A percentile compares a stretch with the other conserved stretches of the same genome.
Evolutionary conservation across 495 filamentous ascomycete genomes (phyloP).

Genomic region (Pseudotulostoma volvatum): DNA sequence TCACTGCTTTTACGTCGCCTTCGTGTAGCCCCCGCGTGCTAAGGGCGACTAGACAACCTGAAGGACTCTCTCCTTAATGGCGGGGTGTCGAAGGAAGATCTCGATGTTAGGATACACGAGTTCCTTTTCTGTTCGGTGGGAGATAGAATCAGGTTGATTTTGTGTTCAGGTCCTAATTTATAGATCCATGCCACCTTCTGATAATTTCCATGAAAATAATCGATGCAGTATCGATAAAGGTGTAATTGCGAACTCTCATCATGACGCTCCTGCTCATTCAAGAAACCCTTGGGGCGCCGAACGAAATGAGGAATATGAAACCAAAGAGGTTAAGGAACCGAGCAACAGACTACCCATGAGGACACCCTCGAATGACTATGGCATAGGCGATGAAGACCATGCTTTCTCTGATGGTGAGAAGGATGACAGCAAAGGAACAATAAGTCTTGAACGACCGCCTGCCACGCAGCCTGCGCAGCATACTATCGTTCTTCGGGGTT

Average conservation of each 20-base stretch:
- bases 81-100: conserved; percentile 42
- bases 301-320: neutral
- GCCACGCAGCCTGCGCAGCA: conserved; percentile 28
- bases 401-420: conserved; percentile 23
- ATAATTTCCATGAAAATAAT: conserved; percentile 9
- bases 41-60: conserved; percentile 35
- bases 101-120: conserved; percentile 34
- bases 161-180: conserved; percentile 34
- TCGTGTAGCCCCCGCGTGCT: conserved; percentile 2
- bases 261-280: neutral
- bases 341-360: neutral
- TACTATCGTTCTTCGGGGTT: conserved; percentile 45
- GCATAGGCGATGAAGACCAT: conserved; percentile 4
- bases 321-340: neutral
- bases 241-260: conserved; percentile 14
- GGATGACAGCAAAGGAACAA: conserved; percentile 20
- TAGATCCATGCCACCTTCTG: conserved; percentile 17
- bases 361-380: conserved; percentile 2
- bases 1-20: conserved; percentile 3
- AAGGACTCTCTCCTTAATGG: conserved; percentile 43
- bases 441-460: conserved; percentile 12
- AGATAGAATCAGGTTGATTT: conserved; percentile 7
- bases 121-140: conserved; percentile 3
- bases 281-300: conserved; percentile 1
- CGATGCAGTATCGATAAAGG: conserved; percentile 9